A percentile compares a stretch with the other conserved stretches of the same genome.
phyloP scores from a whole-genome alignment of 371 early-diverging fungal species.

The Syncephalastrum monosporum region DNA sequence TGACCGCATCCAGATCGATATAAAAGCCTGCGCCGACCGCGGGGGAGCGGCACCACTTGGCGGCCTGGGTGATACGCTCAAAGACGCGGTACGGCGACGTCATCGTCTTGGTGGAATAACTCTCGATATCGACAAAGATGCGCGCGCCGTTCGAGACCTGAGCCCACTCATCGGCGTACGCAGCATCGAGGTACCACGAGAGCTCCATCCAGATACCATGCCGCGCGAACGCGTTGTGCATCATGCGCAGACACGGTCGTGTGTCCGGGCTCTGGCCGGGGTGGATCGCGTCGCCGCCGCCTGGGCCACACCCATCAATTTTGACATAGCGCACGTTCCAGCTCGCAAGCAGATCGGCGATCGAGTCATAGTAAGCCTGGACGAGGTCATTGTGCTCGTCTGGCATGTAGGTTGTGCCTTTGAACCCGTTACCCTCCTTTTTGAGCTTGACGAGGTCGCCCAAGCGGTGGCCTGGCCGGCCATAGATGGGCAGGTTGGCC shows the following conservation, averaged over 20 bases:
- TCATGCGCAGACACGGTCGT: slow-evolving; percentile 30
- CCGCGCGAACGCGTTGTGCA: slow-evolving; percentile 29
- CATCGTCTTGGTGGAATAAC: slow-evolving; percentile 41
- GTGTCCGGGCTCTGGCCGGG: slow-evolving; percentile 35
- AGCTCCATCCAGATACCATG: slow-evolving; percentile 41
- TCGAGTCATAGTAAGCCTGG: slow-evolving; percentile 35
- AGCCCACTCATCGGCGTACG: slow-evolving; percentile 40
- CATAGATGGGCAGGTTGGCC: slow-evolving; percentile 20
- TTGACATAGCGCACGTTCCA: slow-evolving; percentile 43
- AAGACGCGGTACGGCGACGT: slow-evolving; percentile 42
- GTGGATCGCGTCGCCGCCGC: slow-evolving; percentile 32
- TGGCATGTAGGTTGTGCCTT: slow-evolving; percentile 38
- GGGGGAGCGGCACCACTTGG: slow-evolving; percentile 27
- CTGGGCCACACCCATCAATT: slow-evolving; percentile 44
- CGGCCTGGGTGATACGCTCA: slow-evolving; percentile 36
- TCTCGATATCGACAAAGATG: slow-evolving; percentile 42
- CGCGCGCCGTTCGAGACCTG: slow-evolving; percentile 37
- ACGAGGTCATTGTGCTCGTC: slow-evolving; percentile 33
- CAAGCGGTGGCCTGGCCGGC: slow-evolving; percentile 13
- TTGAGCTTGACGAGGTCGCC: slow-evolving; percentile 23
- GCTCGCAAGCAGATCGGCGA: slow-evolving; percentile 35
- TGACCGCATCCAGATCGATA: slow-evolving; percentile 41
- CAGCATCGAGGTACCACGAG: slow-evolving; percentile 41
- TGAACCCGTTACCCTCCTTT: slow-evolving; percentile 42
- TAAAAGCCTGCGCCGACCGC: slow-evolving; percentile 38